phyloP scores from a whole-genome alignment of 2,329 filamentous ascomycete species.

The Fusarium subglutinans region DNA sequence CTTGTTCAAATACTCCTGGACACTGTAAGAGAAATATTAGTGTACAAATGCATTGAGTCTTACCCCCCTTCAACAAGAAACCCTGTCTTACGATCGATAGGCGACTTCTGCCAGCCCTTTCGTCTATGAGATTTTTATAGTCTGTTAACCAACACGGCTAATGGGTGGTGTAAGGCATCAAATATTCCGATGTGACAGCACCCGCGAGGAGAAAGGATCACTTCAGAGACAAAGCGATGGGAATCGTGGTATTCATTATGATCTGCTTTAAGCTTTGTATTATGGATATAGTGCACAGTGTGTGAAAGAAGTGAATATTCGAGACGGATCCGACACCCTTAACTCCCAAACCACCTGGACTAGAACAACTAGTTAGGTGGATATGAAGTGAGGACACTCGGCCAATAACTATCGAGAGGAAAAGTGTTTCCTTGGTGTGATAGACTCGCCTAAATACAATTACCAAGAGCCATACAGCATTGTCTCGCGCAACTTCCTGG shows the following conservation, averaged over 20 bases:
- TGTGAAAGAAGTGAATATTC: too few species aligned
- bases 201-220: not conserved
- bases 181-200: not conserved
- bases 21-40: fast-evolving
- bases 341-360: too few species aligned
- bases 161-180: not conserved
- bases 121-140: not conserved
- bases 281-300: not conserved
- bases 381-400: not conserved
- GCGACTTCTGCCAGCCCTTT: not conserved
- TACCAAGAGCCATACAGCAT: not conserved
- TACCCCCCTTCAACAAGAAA: not conserved
- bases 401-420: not conserved
- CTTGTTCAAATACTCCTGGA: not conserved
- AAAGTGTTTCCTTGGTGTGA: fast-evolving
- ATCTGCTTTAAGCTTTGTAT: fast-evolving
- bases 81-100: not conserved
- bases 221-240: not conserved
- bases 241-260: too few species aligned
- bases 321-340: not conserved
- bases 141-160: not conserved
- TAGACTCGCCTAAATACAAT: not conserved
- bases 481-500: not conserved
- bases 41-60: too few species aligned
- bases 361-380: not conserved